Conservation (phyloP, 257 asterid species). For the Gardenia jasminoides region DNA sequence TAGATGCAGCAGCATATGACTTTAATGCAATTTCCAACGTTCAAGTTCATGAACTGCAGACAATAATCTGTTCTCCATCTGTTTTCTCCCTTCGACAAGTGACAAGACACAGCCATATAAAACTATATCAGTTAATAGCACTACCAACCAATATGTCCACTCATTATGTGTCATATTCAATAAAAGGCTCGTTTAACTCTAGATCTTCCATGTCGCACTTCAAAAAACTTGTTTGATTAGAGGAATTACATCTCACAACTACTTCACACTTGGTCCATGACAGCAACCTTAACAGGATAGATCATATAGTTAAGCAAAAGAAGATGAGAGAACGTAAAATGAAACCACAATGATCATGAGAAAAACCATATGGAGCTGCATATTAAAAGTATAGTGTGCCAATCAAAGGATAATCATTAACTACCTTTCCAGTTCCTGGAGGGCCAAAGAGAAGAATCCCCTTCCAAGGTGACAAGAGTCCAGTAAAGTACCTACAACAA, state of each 20-base stretch:
- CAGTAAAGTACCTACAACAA: slow-evolving; percentile 78
- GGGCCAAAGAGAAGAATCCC: slow-evolving; percentile 99
- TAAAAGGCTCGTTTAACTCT: not conserved
- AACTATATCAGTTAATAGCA: not conserved
- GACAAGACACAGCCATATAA: not conserved
- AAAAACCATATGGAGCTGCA: not conserved
- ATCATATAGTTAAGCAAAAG: not conserved
- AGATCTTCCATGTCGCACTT: no score
- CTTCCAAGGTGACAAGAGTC: slow-evolving; percentile 97
- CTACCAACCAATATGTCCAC: not conserved
- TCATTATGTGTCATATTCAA: not conserved
- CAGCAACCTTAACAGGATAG: not conserved
- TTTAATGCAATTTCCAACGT: not conserved
- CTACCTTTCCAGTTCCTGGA: slow-evolving; percentile 98
- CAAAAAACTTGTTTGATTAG: not conserved
- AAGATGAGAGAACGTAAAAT: not conserved
- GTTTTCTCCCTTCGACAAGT: not conserved
- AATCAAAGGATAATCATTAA: slow-evolving; percentile 12
- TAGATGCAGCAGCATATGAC: not conserved
- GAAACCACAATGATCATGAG: not conserved
- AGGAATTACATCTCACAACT: not conserved
- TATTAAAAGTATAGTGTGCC: not conserved
- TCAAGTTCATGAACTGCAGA: not conserved
- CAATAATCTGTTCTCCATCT: not conserved
- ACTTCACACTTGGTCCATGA: not conserved